Evolutionary conservation across 371 early-diverging fungal species (phyloP).

Genomic region (Capniomyces stellatus): DNA sequence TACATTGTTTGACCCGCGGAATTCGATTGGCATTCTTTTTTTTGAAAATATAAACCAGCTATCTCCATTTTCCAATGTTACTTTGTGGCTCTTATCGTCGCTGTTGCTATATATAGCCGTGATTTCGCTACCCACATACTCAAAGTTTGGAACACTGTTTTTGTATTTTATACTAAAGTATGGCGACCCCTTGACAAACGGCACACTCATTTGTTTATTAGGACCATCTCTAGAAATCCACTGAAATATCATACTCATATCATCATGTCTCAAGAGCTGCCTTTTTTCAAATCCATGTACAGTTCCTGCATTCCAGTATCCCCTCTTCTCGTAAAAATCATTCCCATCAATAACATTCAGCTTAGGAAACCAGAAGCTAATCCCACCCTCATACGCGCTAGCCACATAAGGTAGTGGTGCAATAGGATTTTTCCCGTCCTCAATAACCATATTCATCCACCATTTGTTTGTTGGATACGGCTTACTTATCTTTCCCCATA

Average conservation of each 20-base stretch:
- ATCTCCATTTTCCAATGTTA: background rate
- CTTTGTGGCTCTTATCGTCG: background rate
- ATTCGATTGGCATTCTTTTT: background rate
- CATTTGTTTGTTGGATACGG: constrained; percentile 24
- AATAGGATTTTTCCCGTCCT: constrained; percentile 16
- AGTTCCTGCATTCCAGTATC: too few relatives aligned
- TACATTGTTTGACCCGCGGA: background rate
- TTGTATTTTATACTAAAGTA: background rate
- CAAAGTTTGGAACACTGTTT: background rate
- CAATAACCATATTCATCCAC: constrained; percentile 28
- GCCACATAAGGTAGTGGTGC: constrained; percentile 21
- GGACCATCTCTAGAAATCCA: too few relatives aligned
- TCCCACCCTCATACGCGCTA: constrained; percentile 4
- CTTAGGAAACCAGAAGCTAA: constrained; percentile 11
- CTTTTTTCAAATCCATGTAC: too few relatives aligned
- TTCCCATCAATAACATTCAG: too few relatives aligned
- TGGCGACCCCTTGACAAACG: constrained; percentile 1
- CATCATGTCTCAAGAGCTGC: too few relatives aligned
- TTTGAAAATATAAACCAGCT: background rate
- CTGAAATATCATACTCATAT: too few relatives aligned
- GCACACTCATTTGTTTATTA: constrained; percentile 7
- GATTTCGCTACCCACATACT: background rate
- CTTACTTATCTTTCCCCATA: background rate
- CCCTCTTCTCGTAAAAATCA: too few relatives aligned
- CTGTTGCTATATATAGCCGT: background rate